Conservation (phyloP, 306 rosid genomes). For the Vigna hirtella region DNA sequence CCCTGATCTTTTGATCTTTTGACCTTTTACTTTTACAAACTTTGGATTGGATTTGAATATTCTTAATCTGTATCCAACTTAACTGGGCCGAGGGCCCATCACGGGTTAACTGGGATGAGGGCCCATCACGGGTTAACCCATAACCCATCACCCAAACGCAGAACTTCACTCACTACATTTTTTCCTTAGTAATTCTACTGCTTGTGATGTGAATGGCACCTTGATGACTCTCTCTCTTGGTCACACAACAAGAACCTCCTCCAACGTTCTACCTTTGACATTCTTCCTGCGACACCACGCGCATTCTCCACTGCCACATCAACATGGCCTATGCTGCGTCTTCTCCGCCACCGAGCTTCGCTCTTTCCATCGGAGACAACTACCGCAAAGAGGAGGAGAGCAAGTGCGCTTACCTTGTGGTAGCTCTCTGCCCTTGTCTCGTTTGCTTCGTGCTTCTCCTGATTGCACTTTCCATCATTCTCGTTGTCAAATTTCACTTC, state of each 20-base stretch:
- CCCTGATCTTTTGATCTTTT: no score
- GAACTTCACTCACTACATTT: neutral
- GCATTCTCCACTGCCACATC: constrained; percentile 6
- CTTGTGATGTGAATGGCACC: constrained; percentile 54
- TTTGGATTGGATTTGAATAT: no score
- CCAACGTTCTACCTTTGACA: constrained; percentile 34
- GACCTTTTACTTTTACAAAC: neutral
- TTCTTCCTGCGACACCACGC: constrained; percentile 12
- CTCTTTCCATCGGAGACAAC: constrained; percentile 57
- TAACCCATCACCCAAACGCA: neutral
- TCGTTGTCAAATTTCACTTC: constrained; percentile 74
- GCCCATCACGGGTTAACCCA: neutral
- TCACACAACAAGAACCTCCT: constrained; percentile 37
- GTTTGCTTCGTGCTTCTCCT: constrained; percentile 76
- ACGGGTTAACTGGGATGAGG: neutral
- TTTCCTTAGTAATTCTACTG: neutral
- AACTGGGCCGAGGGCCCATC: constrained; percentile 28
- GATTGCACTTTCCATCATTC: constrained; percentile 61
- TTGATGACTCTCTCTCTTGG: constrained; percentile 57
- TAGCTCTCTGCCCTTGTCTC: constrained; percentile 87
- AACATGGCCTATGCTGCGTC: constrained; percentile 56
- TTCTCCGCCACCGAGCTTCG: constrained; percentile 62
- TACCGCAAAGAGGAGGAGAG: constrained; percentile 56
- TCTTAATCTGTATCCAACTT: neutral
- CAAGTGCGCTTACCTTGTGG: constrained; percentile 65